Base-by-base conservation (phyloP, 1,139 yeast genomes). In the Protomyces gravidus region DNA sequence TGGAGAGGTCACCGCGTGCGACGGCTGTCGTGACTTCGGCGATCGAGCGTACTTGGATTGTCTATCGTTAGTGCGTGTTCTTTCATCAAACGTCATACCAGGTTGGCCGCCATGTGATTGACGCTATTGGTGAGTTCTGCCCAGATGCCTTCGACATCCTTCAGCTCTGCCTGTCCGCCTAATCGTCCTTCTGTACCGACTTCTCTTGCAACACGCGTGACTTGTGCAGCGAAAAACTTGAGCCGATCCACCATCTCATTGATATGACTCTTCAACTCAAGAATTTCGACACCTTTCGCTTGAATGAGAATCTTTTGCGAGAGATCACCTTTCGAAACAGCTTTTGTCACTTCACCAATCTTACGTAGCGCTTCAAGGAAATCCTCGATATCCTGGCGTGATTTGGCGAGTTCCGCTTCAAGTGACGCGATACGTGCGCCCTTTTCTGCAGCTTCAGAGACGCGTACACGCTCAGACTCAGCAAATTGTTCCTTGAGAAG, bases 241-340 rank as follows among this genome's bases (percentile, higher is more conserved):
- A 87, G 76, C 71, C 86, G 94, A 70, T 85, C 90, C 86, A 87
- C 86, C 90, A 87, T 86, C 17, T 89, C 83, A 70, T 88, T 87
- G 68, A 87, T 86, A 15, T 94, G 85, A 62, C 82, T 83, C 70
- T 87, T 87, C 67, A 86, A 90, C 68, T 83, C 84, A 65, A 84
- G 76, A 65, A 87, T 86, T 61, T 75, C 78, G 0, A 90, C 65
- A 81, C 79, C 70, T 86, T 90, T 50, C 81, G 85, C 23, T 68
- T 85, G 89, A 52, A 85, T 80, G 61, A 80, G 82, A 13, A 86
- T 92, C 68, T 85, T 86, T 67, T 86, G 86, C 32, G 88, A 80
- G 66, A 87, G 76, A 68, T 87, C 95, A 58, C 96, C 96, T 79
- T 83, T 84, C 27, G 95, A 90, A 23, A 87, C 94, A 6, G 89